phyloP scores from a whole-genome alignment of 805 yeast genomes.

The Saturnispora besseyi region DNA sequence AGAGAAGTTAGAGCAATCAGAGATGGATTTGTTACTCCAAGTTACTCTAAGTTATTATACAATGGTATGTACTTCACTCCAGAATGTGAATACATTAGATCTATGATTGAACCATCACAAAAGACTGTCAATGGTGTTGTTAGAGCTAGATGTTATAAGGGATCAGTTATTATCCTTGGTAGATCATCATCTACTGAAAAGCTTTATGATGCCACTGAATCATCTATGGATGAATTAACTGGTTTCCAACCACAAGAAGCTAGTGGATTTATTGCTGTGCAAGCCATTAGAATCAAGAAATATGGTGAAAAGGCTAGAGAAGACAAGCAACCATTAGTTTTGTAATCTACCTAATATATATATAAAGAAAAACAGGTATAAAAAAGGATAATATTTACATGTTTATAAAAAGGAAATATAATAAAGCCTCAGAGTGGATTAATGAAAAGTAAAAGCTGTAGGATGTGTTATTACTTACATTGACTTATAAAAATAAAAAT shows the following conservation, averaged over 20 bases:
- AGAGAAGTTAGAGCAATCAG: slow-evolving; percentile 96
- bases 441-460: no score
- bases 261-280: slow-evolving; percentile 94
- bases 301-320: slow-evolving; percentile 93
- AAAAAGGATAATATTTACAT: not conserved
- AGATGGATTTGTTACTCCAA: slow-evolving; percentile 90
- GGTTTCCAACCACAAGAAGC: slow-evolving; percentile 98
- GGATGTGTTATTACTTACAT: no score
- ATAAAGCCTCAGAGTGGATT: not conserved
- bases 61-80: slow-evolving; percentile 98
- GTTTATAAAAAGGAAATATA: not conserved
- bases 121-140: slow-evolving; percentile 93
- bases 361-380: not conserved
- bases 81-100: slow-evolving; percentile 92
- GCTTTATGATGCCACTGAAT: slow-evolving; percentile 94
- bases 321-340: slow-evolving; percentile 47
- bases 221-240: slow-evolving; percentile 98
- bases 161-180: slow-evolving; percentile 74
- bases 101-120: slow-evolving; percentile 93
- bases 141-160: slow-evolving; percentile 90
- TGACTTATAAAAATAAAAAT: no score
- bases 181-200: slow-evolving; percentile 94
- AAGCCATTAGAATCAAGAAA: slow-evolving; percentile 96
- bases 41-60: slow-evolving; percentile 84
- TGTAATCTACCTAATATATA: slow-evolving; percentile 24